phyloP scores from a whole-genome alignment of 108 stramenopile species.

The Cyclotella cryptica region DNA sequence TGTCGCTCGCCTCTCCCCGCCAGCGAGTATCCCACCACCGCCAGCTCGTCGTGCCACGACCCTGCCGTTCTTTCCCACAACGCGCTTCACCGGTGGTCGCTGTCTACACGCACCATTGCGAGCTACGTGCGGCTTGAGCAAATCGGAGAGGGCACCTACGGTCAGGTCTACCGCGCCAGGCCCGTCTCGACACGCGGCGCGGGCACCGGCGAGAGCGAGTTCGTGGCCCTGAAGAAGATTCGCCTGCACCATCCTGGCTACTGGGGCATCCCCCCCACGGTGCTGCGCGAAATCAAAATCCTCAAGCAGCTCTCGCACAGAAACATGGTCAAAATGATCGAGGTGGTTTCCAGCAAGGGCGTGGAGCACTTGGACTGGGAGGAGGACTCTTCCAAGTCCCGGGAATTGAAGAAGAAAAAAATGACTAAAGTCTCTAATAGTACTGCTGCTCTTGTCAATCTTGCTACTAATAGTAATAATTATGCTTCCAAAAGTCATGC shows the following conservation, averaged over 20 bases:
- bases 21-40: not conserved
- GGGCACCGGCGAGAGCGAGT: slow-evolving; percentile 12
- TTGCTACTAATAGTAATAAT: not conserved
- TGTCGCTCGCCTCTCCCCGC: not conserved
- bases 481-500: not conserved
- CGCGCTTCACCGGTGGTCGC: slow-evolving; percentile 44
- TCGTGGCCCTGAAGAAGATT: slow-evolving; percentile 87
- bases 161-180: not conserved
- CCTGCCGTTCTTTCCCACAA: slow-evolving; percentile 24
- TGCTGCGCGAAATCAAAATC: slow-evolving; percentile 89
- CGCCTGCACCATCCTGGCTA: slow-evolving; percentile 71
- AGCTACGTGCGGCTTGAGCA: slow-evolving; percentile 81
- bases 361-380: slow-evolving; percentile 16
- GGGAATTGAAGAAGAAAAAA: slow-evolving; percentile 1
- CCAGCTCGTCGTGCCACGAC: not conserved
- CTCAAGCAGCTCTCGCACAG: slow-evolving; percentile 77
- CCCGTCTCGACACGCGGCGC: not conserved
- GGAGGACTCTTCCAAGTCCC: not conserved
- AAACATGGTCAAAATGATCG: slow-evolving; percentile 78
- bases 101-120: slow-evolving; percentile 74
- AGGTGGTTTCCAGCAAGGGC: slow-evolving; percentile 76
- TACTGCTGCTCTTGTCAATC: not conserved
- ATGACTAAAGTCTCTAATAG: not conserved
- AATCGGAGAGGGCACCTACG: slow-evolving; percentile 74
- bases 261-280: slow-evolving; percentile 79